Evolutionary conservation across 192 early-diverging fungal genomes (phyloP).

Genomic region (Phlyctochytrium planicorne): DNA sequence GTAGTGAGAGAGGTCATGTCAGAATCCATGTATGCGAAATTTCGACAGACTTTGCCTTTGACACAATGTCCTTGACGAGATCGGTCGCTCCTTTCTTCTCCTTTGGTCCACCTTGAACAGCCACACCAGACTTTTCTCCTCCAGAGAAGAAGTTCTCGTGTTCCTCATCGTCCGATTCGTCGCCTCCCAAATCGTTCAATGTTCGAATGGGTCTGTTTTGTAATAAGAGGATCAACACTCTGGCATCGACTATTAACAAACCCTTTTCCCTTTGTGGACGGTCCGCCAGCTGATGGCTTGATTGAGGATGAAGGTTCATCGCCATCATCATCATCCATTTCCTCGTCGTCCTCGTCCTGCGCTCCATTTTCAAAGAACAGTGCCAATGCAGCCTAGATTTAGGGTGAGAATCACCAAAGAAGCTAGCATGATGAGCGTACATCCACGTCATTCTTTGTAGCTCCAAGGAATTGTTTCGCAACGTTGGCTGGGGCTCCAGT

Average conservation of each 20-base stretch:
- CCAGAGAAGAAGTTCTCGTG: constrained; percentile 77
- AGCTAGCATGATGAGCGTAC: neutral
- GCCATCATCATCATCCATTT: neutral
- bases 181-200: constrained; percentile 10
- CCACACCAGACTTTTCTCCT: constrained; percentile 90
- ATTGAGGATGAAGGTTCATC: no score
- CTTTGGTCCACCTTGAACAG: constrained; percentile 40
- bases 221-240: no score
- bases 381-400: neutral
- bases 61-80: constrained; percentile 74
- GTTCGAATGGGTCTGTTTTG: neutral
- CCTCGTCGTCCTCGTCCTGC: neutral
- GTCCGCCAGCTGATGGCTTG: no score
- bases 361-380: no score
- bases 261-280: no score
- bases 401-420: no score
- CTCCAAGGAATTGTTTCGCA: neutral
- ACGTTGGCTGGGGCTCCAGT: neutral
- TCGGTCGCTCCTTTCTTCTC: constrained; percentile 42
- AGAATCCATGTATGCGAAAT: no score
- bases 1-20: no score
- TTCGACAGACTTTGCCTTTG: no score
- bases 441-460: neutral
- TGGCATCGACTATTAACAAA: no score
- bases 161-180: constrained; percentile 25